Percentiles rank a stretch among this genome's conserved stretches.
These are phyloP conservation scores for Epichloe scottii DNA, from an alignment of 2,329 filamentous ascomycete species.

Conservation along the genomic window DNA sequence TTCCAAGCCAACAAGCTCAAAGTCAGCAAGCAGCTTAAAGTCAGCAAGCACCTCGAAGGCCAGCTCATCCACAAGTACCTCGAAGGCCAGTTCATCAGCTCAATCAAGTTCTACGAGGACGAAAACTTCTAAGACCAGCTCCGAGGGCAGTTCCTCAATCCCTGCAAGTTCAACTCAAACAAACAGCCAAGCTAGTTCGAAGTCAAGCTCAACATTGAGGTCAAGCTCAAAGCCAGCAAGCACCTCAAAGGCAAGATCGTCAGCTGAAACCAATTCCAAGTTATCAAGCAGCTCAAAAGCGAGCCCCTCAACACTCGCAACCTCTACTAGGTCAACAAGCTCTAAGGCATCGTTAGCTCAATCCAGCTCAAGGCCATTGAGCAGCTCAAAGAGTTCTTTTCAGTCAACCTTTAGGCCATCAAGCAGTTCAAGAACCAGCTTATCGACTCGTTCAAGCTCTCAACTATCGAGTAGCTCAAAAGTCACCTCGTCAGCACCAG, in stretches of 20 bases:
- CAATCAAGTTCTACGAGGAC: neutral
- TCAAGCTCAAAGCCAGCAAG: neutral
- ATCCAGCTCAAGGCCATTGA: neutral
- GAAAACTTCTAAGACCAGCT: too few species aligned
- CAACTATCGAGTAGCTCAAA: neutral
- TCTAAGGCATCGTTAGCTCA: too few species aligned
- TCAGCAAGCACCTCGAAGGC: too few species aligned
- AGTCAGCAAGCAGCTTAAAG: too few species aligned
- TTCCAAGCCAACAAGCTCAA: too few species aligned
- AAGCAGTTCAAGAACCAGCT: neutral
- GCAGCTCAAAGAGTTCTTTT: neutral
- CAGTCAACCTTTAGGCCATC: too few species aligned
- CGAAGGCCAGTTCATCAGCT: neutral
- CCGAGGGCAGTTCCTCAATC: too few species aligned
- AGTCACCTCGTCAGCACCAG: neutral
- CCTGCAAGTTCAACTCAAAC: too few species aligned
- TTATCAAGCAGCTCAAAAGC: neutral
- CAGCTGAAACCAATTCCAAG: neutral
- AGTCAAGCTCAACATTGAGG: neutral
- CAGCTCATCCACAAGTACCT: neutral
- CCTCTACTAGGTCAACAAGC: too few species aligned
- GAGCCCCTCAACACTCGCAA: neutral
- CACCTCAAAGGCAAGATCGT: neutral
- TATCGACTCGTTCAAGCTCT: neutral
- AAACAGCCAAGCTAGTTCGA: neutral